These are phyloP conservation scores for Xylariaceae sp. DNA, from an alignment of 2,329 filamentous ascomycete species.

Conservation along the genomic window DNA sequence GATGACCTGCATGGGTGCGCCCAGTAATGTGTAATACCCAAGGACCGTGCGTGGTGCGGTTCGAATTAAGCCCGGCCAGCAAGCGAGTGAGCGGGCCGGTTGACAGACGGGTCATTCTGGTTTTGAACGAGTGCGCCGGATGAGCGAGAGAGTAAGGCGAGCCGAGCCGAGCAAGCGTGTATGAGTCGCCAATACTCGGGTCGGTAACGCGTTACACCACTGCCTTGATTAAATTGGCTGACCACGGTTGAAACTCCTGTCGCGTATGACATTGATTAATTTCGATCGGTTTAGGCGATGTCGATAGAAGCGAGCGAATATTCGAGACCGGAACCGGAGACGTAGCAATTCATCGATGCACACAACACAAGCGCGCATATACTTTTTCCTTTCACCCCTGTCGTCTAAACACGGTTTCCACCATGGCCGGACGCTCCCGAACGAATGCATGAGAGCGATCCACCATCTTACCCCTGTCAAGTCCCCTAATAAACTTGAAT, in stretches of 20 bases:
- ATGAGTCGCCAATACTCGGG: slow-evolving; percentile 5
- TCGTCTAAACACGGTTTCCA: slow-evolving; percentile 5
- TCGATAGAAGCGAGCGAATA: not conserved
- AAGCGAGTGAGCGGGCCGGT: not conserved
- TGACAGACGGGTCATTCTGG: too few species aligned
- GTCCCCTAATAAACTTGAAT: not conserved
- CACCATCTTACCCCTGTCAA: slow-evolving; percentile 1
- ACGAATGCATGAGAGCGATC: slow-evolving; percentile 13
- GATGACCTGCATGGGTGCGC: slow-evolving; percentile 9
- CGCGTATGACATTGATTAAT: slow-evolving; percentile 16
- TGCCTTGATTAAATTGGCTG: slow-evolving; percentile 1
- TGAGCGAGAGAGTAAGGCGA: not conserved
- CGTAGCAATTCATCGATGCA: slow-evolving; percentile 1
- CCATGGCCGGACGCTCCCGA: slow-evolving; percentile 6
- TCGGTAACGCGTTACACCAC: not conserved
- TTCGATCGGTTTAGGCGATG: slow-evolving; percentile 8
- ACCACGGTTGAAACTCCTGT: slow-evolving; percentile 15
- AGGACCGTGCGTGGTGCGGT: slow-evolving; percentile 1
- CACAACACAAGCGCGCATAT: not conserved
- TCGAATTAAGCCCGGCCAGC: not conserved
- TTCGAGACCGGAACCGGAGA: slow-evolving; percentile 5
- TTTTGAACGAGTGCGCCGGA: not conserved
- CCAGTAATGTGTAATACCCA: not conserved
- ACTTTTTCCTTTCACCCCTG: not conserved
- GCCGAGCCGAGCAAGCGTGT: not conserved